A percentile compares a stretch with the other conserved stretches of the same genome.
phyloP scores from a whole-genome alignment of 202 grass and related monocot genomes.

The Panicum virgatum region DNA sequence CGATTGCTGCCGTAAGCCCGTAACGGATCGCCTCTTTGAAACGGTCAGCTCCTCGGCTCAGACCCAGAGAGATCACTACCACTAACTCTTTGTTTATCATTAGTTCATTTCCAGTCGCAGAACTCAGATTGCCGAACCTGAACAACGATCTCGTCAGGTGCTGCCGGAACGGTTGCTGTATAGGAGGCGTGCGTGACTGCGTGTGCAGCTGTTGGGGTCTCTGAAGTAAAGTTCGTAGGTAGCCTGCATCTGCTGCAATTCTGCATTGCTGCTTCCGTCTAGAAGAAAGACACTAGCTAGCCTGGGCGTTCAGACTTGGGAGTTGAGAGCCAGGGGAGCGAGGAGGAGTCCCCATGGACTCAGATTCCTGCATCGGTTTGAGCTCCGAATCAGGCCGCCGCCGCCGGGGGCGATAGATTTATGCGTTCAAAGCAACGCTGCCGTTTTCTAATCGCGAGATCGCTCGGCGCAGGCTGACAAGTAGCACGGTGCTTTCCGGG shows the following conservation, averaged over 20 bases:
- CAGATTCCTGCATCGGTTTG: constrained; percentile 31
- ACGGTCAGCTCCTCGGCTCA: too few species aligned
- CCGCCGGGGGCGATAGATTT: not conserved
- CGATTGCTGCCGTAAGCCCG: not conserved
- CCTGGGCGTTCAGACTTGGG: not conserved
- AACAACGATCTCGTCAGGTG: not conserved
- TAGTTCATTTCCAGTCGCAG: too few species aligned
- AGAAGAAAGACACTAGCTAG: not conserved
- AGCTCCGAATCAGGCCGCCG: too few species aligned
- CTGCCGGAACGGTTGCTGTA: not conserved
- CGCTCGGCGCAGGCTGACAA: not conserved
- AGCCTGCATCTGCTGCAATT: too few species aligned
- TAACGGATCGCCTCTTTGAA: not conserved
- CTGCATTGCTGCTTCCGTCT: not conserved
- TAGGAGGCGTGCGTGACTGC: not conserved
- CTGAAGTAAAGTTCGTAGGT: not conserved
- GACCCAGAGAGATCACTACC: too few species aligned
- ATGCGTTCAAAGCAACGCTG: constrained; percentile 50
- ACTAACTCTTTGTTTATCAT: too few species aligned
- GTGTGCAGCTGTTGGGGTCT: not conserved
- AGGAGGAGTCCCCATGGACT: not conserved
- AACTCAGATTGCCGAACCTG: not conserved
- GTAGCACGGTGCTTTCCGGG: constrained; percentile 14
- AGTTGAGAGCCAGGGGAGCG: not conserved
- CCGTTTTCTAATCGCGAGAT: constrained; percentile 1